phyloP scores from a whole-genome alignment of 2,329 filamentous ascomycete species.

The Blastomyces silverae region DNA sequence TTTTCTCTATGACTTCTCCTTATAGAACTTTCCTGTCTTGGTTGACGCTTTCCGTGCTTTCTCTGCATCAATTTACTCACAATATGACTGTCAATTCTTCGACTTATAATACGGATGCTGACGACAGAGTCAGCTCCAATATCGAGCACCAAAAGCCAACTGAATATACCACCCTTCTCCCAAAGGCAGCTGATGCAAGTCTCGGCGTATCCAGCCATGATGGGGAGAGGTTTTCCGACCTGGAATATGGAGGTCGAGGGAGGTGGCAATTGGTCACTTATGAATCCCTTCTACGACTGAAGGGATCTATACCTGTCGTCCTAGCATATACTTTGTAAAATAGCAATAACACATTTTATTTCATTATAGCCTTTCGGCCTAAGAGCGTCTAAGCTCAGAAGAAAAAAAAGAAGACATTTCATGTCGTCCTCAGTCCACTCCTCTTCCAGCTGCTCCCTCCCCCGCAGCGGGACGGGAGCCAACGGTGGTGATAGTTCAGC shows the following conservation, averaged over 20 bases:
- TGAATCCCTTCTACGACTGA: background rate
- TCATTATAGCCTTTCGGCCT: background rate
- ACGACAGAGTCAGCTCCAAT: background rate
- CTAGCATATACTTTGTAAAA: slow-evolving; percentile 12
- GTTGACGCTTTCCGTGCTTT: background rate
- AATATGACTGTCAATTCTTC: background rate
- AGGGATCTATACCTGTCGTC: slow-evolving; percentile 9
- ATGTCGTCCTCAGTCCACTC: background rate
- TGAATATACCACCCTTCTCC: slow-evolving; percentile 15
- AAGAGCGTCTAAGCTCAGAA: too few relatives aligned
- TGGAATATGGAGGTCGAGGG: background rate
- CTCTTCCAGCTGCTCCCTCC: background rate
- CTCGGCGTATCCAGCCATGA: background rate
- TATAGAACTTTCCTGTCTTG: background rate
- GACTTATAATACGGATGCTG: background rate
- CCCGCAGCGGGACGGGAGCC: background rate
- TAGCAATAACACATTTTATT: background rate
- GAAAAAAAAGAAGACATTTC: background rate
- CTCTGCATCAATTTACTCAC: too few relatives aligned
- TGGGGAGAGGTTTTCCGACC: slow-evolving; percentile 5
- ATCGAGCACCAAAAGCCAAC: slow-evolving; percentile 17
- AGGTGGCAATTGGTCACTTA: slow-evolving; percentile 4
- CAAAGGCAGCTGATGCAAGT: background rate
- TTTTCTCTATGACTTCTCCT: background rate
- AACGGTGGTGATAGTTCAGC: background rate